A percentile compares a stretch with the other conserved stretches of the same genome.
Conservation (phyloP, 2,329 filamentous ascomycete species). For the Celoporthe dispersa region DNA sequence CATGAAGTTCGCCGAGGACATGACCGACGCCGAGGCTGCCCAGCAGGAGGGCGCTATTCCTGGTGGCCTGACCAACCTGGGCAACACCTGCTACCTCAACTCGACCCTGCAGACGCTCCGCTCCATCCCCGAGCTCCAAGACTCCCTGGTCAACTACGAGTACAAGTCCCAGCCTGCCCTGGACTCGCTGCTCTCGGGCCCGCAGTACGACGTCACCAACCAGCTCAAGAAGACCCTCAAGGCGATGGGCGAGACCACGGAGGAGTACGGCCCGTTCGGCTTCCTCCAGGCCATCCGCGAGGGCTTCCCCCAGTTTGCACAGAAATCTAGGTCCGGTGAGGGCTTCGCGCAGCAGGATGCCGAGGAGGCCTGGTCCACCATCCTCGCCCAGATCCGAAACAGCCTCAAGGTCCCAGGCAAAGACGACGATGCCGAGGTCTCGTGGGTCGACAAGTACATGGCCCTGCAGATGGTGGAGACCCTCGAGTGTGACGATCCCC, state of each 20-base stretch:
- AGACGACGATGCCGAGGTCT: slow-evolving; percentile 55
- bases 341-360: slow-evolving; percentile 98
- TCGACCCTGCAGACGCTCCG: slow-evolving; percentile 92
- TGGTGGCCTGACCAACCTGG: slow-evolving; percentile 86
- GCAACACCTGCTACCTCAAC: slow-evolving; percentile 99
- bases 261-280: slow-evolving; percentile 79
- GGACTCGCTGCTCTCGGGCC: slow-evolving; percentile 35
- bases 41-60: slow-evolving; percentile 83
- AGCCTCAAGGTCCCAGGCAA: slow-evolving; percentile 71
- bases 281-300: slow-evolving; percentile 82
- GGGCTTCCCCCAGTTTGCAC: slow-evolving; percentile 89
- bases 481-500: slow-evolving; percentile 82
- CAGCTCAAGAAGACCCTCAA: slow-evolving; percentile 84
- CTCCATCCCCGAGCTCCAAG: slow-evolving; percentile 87
- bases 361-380: slow-evolving; percentile 97
- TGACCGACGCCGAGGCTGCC: slow-evolving; percentile 92
- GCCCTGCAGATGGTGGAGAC: slow-evolving; percentile 78
- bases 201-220: slow-evolving; percentile 73
- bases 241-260: slow-evolving; percentile 86
- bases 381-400: slow-evolving; percentile 79
- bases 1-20: slow-evolving; percentile 92
- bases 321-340: slow-evolving; percentile 78
- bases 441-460: slow-evolving; percentile 92
- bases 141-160: slow-evolving; percentile 69
- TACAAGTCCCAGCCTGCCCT: slow-evolving; percentile 46